A percentile compares a stretch with the other conserved stretches of the same genome.
Conservation (phyloP, 306 rosid species). For the Crataegus laevigata region DNA sequence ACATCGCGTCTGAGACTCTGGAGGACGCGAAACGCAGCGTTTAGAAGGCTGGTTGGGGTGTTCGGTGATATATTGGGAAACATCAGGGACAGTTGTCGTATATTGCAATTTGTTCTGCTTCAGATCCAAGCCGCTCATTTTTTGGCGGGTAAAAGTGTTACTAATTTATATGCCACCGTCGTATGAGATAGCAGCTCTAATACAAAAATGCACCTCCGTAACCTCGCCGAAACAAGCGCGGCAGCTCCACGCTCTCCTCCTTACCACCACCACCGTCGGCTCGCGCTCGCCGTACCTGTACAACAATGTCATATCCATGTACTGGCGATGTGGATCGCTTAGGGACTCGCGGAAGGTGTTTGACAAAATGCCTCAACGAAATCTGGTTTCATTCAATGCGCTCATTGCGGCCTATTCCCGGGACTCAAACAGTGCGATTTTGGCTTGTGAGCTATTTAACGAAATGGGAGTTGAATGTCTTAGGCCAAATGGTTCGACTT, state of each 20-base stretch:
- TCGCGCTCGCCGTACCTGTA: conserved; percentile 34
- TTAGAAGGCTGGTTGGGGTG: neutral
- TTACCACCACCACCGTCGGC: conserved; percentile 29
- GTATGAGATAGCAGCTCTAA: conserved; percentile 20
- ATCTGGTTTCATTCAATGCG: conserved; percentile 64
- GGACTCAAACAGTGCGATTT: conserved; percentile 24
- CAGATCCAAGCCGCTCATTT: neutral
- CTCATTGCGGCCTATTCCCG: conserved; percentile 63
- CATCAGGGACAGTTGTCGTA: neutral
- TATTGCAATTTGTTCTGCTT: neutral
- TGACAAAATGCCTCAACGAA: conserved; percentile 76
- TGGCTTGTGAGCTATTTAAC: conserved; percentile 31
- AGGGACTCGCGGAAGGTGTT: conserved; percentile 47
- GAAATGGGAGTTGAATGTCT: conserved; percentile 33
- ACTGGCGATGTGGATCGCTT: conserved; percentile 47
- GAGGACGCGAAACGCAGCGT: conserved; percentile 10
- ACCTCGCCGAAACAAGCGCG: conserved; percentile 59
- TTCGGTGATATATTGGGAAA: neutral
- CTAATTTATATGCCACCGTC: conserved; percentile 22
- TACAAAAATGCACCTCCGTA: conserved; percentile 52
- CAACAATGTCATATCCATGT: conserved; percentile 73
- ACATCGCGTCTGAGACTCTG: conserved; percentile 10
- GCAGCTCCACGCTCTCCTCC: conserved; percentile 66
- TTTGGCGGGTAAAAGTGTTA: conserved; percentile 6
- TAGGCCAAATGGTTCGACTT: conserved; percentile 56